A percentile compares a stretch with the other conserved stretches of the same genome.
Evolutionary conservation across 176 grass and related monocot species (phyloP).

Genomic region (Pontederia paniculata): DNA sequence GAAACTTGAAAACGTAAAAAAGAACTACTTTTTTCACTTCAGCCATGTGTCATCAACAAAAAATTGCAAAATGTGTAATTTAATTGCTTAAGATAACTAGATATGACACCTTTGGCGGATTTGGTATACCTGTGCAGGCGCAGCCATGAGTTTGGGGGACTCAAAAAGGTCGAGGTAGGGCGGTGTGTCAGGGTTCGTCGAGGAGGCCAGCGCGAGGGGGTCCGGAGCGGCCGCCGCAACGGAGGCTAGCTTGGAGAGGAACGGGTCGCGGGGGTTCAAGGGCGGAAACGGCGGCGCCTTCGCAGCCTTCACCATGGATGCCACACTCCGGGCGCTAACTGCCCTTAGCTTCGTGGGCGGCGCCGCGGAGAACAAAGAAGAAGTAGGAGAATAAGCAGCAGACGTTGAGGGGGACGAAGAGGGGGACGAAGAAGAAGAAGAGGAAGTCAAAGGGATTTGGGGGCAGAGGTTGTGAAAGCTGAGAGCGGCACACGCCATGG

Average conservation of each 20-base stretch:
- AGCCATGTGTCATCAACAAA: too few relatives aligned
- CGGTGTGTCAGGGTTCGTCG: constrained; percentile 26
- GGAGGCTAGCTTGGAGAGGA: constrained; percentile 25
- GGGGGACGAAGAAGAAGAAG: constrained; percentile 6
- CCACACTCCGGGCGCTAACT: neutral
- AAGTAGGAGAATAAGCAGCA: neutral
- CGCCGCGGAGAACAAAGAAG: neutral
- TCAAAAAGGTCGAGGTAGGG: constrained; percentile 70
- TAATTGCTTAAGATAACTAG: too few relatives aligned
- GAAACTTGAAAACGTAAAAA: too few relatives aligned
- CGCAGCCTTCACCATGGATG: too few relatives aligned
- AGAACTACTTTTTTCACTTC: too few relatives aligned
- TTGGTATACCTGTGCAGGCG: constrained; percentile 42
- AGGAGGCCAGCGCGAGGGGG: constrained; percentile 3
- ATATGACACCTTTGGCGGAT: too few relatives aligned
- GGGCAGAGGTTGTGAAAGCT: too few relatives aligned
- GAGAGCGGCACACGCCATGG: too few relatives aligned
- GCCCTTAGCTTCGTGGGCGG: constrained; percentile 17
- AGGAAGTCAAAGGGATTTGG: constrained; percentile 10
- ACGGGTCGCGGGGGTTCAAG: constrained; percentile 17
- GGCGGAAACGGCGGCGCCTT: constrained; percentile 13
- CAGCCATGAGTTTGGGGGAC: constrained; percentile 66
- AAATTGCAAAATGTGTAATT: too few relatives aligned
- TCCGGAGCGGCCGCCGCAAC: constrained; percentile 30
- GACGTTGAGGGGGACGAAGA: neutral